Percentiles rank a stretch among this genome's conserved stretches.
phyloP scores from a whole-genome alignment of 2,329 filamentous ascomycete genomes.

The Ophiostoma sp. region DNA sequence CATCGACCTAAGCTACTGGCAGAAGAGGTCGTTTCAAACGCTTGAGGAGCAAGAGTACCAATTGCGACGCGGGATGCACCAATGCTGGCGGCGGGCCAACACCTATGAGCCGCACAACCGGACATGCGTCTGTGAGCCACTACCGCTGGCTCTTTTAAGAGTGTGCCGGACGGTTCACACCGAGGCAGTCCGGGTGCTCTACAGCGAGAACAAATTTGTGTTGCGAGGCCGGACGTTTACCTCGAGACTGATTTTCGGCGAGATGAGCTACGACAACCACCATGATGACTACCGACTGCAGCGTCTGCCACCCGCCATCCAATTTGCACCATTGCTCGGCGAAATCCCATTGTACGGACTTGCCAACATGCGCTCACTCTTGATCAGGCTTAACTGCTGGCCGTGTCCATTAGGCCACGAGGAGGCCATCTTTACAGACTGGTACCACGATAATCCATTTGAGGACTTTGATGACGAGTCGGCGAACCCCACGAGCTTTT shows the following conservation, averaged over 20 bases:
- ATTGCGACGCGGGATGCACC: background rate
- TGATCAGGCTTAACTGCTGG: slow-evolving; percentile 15
- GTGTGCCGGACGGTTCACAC: background rate
- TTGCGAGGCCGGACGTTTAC: background rate
- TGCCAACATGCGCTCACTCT: background rate
- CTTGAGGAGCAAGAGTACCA: background rate
- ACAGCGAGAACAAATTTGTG: background rate
- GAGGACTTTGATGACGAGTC: background rate
- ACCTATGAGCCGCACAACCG: background rate
- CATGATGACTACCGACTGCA: background rate
- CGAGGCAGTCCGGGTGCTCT: background rate
- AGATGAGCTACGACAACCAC: background rate
- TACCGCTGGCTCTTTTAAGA: background rate
- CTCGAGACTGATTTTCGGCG: background rate
- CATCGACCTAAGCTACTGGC: slow-evolving; percentile 7
- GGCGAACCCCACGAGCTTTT: background rate
- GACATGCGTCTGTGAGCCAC: background rate
- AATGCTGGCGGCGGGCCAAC: background rate
- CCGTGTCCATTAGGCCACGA: background rate
- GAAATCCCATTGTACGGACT: background rate
- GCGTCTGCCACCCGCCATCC: background rate
- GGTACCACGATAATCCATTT: background rate
- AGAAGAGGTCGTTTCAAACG: background rate
- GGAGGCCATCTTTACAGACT: background rate
- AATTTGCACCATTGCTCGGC: background rate